Evolutionary conservation across 495 filamentous ascomycete species (phyloP), one percentile per base, ranked within the genome.

Genomic region (Podospora pseudopauciseta): DNA sequence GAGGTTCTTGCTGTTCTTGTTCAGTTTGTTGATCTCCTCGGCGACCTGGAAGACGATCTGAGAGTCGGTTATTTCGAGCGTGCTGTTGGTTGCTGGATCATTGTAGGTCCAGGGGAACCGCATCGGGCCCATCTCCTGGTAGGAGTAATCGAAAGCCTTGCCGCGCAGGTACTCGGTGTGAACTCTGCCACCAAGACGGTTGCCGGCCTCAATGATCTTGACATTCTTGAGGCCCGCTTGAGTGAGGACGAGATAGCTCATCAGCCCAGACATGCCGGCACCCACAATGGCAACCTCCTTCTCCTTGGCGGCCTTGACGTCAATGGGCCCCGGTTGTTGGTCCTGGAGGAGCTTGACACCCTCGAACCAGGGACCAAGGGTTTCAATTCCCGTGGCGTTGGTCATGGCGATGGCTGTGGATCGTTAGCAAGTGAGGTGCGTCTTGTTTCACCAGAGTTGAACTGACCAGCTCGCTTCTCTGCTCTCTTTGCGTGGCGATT

Each of bases 61-160:
- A 70, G 89, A 86, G 70, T 88, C 86, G 34, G 79, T 77, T 63
- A 87, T 85, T 62, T 83, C 77, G 34, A 87, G 75, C 0, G 83
- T 85, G 76, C 87, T 82, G 65, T 88, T 88, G 11, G 74, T 82
- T 30, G 80, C 80, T 0, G 76, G 44, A 65, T 73, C 68, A 9
- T 60, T 69, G 71, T 86, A 83, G 0, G 80, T 87, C 5, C 83
- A 80, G 39, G 88, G 81, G 65, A 81, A 91, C 4, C 89, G 81
- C 89, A 91, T 91, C 0, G 89, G 88, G 0, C 89, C 89, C 89
- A 92, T 91, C 72, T 92, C 89, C 70, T 91, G 88, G 66, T 91
- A 92, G 57, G 88, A 86, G 67, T 91, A 91, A 18, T 92, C 80
- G 27, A 87, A 85, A 0, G 88, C 87, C 0, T 83, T 82, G 28